Evolutionary conservation across 306 rosid genomes (phyloP).

Genomic region (Trifolium subterraneum): DNA sequence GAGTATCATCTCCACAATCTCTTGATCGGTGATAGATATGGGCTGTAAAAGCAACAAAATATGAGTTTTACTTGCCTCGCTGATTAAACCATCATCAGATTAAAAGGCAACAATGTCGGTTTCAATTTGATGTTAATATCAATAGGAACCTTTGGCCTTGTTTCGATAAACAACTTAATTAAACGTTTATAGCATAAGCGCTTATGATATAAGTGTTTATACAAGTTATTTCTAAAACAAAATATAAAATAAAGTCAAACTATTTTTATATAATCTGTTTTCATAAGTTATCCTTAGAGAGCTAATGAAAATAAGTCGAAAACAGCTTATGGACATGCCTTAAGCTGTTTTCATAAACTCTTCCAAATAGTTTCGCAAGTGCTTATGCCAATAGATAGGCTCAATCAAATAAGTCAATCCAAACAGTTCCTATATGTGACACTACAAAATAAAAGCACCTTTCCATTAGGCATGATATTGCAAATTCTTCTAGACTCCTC

Average conservation of each 20-base stretch:
- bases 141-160: not conserved
- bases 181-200: too few relatives aligned
- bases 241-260: not conserved
- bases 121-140: constrained; percentile 21
- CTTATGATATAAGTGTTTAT: not conserved
- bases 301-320: not conserved
- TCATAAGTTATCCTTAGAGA: not conserved
- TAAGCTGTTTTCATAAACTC: not conserved
- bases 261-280: not conserved
- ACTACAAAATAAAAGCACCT: constrained; percentile 57
- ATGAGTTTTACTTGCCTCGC: constrained; percentile 25
- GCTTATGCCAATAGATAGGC: not conserved
- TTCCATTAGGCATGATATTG: constrained; percentile 79
- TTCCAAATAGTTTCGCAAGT: not conserved
- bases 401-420: not conserved
- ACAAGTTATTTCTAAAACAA: not conserved
- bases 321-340: not conserved
- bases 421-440: constrained; percentile 6
- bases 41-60: constrained; percentile 60
- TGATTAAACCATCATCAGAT: constrained; percentile 17
- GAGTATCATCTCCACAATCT: constrained; percentile 89
- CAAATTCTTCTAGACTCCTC: constrained; percentile 72
- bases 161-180: not conserved
- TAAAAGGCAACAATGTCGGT: constrained; percentile 1
- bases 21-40: constrained; percentile 77